phyloP scores from a whole-genome alignment of 108 stramenopile genomes.

The Nannochloropsis salina region DNA sequence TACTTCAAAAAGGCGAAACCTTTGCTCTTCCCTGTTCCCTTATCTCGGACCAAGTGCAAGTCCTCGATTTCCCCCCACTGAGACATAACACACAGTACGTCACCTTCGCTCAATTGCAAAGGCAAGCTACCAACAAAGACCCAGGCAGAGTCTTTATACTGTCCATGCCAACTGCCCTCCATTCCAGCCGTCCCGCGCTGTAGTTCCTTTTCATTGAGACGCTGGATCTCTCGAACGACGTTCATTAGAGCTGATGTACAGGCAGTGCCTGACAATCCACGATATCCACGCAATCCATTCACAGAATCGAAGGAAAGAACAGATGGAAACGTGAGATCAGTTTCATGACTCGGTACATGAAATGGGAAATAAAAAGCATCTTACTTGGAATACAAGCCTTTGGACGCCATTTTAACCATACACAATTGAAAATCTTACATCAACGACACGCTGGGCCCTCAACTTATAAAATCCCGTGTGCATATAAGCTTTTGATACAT shows the following conservation, averaged over 20 bases:
- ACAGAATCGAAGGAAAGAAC: no score
- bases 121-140: slow-evolving; percentile 85
- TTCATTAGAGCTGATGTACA: slow-evolving; percentile 35
- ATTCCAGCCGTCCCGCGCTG: slow-evolving; percentile 71
- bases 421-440: no score
- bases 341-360: no score
- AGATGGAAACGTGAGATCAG: no score
- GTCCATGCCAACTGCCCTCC: slow-evolving; percentile 84
- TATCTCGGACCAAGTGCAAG: slow-evolving; percentile 83
- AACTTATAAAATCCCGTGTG: no score
- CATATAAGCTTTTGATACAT: no score
- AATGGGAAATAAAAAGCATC: no score
- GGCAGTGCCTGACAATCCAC: no score
- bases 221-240: slow-evolving; percentile 56
- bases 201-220: slow-evolving; percentile 83
- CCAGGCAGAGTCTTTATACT: slow-evolving; percentile 90
- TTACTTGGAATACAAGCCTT: no score
- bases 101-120: slow-evolving; percentile 84
- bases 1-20: slow-evolving; percentile 57
- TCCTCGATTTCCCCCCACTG: slow-evolving; percentile 89
- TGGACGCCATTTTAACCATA: no score
- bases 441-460: no score
- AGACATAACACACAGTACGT: slow-evolving; percentile 82
- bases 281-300: no score
- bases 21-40: slow-evolving; percentile 74